Conservation (phyloP, 768 basidiomycete genomes). For the Cystofilobasidium capitatum region DNA sequence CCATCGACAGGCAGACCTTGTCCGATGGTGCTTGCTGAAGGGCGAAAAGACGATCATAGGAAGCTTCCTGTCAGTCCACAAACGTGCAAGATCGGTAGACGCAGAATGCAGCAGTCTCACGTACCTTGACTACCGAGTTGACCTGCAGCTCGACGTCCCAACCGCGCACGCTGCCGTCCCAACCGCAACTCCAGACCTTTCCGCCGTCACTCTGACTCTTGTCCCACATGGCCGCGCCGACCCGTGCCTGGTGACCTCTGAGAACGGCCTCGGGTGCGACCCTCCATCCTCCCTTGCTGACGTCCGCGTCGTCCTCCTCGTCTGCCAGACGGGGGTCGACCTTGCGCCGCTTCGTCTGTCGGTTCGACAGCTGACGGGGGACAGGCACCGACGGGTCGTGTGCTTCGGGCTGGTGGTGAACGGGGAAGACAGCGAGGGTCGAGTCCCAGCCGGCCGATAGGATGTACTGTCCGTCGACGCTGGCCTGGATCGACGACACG, state of each 20-base stretch:
- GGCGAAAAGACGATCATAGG: background rate
- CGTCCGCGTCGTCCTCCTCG: slow-evolving; percentile 35
- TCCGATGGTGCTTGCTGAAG: slow-evolving; percentile 40
- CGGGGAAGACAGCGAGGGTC: slow-evolving; percentile 58
- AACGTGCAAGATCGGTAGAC: background rate
- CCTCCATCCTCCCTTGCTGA: slow-evolving; percentile 37
- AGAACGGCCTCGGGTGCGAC: slow-evolving; percentile 60
- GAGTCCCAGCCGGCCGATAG: slow-evolving; percentile 83
- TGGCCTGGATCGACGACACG: slow-evolving; percentile 59
- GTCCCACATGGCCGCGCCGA: slow-evolving; percentile 62
- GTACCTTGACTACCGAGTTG: slow-evolving; percentile 38
- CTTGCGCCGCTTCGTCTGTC: slow-evolving; percentile 57
- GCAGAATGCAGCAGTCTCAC: slow-evolving; percentile 16
- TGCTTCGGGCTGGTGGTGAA: slow-evolving; percentile 30
- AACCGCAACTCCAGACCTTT: slow-evolving; percentile 53
- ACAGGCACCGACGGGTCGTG: slow-evolving; percentile 46
- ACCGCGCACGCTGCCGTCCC: slow-evolving; percentile 76
- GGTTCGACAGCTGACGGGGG: slow-evolving; percentile 29
- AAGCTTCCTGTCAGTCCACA: background rate
- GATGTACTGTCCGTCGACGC: slow-evolving; percentile 50
- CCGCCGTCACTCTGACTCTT: slow-evolving; percentile 24
- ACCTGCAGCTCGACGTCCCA: slow-evolving; percentile 75
- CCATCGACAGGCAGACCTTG: slow-evolving; percentile 40
- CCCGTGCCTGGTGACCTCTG: slow-evolving; percentile 70
- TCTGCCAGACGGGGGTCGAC: slow-evolving; percentile 36